A percentile compares a stretch with the other conserved stretches of the same genome.
These are phyloP conservation scores for Gymnopilus dilepis DNA, from an alignment of 768 basidiomycete genomes.

Conservation along the genomic window DNA sequence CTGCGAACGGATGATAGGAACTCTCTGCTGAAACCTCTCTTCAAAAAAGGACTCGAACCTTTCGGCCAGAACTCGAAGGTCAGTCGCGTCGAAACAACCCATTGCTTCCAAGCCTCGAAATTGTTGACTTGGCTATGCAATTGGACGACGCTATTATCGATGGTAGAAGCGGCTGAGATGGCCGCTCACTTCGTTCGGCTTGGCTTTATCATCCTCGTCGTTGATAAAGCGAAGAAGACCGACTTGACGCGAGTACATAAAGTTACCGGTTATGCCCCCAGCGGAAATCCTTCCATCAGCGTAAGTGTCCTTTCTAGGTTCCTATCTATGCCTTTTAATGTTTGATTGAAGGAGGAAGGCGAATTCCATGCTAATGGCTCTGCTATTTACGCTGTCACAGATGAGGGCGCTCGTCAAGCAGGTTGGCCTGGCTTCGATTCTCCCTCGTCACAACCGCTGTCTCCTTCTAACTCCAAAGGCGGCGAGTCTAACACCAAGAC, in stretches of 20 bases:
- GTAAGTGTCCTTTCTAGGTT: not conserved
- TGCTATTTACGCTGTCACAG: conserved; percentile 15
- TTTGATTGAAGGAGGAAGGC: conserved; percentile 7
- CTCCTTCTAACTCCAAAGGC: not conserved
- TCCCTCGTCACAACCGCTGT: not conserved
- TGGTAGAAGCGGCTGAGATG: conserved; percentile 16
- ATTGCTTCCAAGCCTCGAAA: conserved; percentile 10
- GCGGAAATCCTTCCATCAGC: conserved; percentile 9
- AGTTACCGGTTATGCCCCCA: conserved; percentile 11
- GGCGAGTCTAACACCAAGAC: not conserved
- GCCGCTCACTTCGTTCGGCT: conserved; percentile 19
- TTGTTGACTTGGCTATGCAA: conserved; percentile 12
- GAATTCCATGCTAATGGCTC: conserved; percentile 9
- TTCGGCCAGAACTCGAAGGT: conserved; percentile 15
- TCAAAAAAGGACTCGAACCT: conserved; percentile 1
- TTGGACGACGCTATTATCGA: conserved; percentile 6
- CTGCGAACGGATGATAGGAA: conserved; percentile 4
- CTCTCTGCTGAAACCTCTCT: not conserved
- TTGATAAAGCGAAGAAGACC: conserved; percentile 11
- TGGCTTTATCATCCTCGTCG: conserved; percentile 8
- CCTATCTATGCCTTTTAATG: not conserved
- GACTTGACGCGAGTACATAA: not conserved
- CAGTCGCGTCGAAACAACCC: conserved; percentile 7
- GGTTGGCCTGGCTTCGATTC: conserved; percentile 10
- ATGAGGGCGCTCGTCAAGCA: conserved; percentile 14